phyloP scores from a whole-genome alignment of 2,329 filamentous ascomycete species.

The Arachnopeziza araneosa region DNA sequence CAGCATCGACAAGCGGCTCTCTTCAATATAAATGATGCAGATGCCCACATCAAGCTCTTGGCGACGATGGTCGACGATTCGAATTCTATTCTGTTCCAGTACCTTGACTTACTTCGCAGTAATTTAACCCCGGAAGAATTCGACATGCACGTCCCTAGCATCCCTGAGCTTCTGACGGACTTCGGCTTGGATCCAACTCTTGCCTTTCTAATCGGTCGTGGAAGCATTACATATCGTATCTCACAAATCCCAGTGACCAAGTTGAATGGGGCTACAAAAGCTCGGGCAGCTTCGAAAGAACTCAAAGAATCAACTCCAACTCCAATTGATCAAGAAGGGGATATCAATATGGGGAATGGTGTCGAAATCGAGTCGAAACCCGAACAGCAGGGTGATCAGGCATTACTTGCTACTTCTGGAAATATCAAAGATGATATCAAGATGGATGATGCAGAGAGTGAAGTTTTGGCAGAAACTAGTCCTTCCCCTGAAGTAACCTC shows the following conservation, averaged over 20 bases:
- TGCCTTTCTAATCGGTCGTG: constrained; percentile 78
- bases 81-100: constrained; percentile 78
- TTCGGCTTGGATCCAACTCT: constrained; percentile 76
- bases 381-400: constrained; percentile 12
- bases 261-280: constrained; percentile 21
- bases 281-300: constrained; percentile 3
- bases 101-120: constrained; percentile 79
- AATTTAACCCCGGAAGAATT: constrained; percentile 74
- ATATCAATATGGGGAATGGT: constrained; percentile 35
- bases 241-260: constrained; percentile 17
- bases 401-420: neutral
- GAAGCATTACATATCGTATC: constrained; percentile 65
- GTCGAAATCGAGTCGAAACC: neutral
- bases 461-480: constrained; percentile 6
- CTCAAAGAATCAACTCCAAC: neutral
- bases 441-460: constrained; percentile 34
- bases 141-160: constrained; percentile 68
- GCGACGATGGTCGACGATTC: constrained; percentile 87
- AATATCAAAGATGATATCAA: constrained; percentile 31
- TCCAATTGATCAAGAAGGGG: constrained; percentile 47
- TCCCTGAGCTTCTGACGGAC: constrained; percentile 66
- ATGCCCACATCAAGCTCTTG: constrained; percentile 82
- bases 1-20: constrained; percentile 87
- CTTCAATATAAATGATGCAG: constrained; percentile 63
- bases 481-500: constrained; percentile 5